Evolutionary conservation across 1,284 basidiomycete species (phyloP), one percentile per base, ranked within the genome.

Genomic region (Peniophora sp.): DNA sequence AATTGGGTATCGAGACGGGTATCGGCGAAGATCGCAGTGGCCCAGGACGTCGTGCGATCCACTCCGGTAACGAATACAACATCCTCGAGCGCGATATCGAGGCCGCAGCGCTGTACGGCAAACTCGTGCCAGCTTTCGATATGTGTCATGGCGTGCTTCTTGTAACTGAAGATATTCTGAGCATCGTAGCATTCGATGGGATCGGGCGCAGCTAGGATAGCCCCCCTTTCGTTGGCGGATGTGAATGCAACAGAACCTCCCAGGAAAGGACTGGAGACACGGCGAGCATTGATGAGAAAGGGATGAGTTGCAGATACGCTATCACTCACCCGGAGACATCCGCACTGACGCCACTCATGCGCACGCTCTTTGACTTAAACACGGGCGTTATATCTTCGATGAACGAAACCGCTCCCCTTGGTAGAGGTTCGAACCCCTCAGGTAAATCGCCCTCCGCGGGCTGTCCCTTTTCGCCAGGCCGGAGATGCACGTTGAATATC

Each of bases 81-180:
- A 16, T 53, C 51, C 19, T 53, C 53, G 49, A 54, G 51, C 3
- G 36, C 3, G 51, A 54, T 53, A 2, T 44, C 3, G 5, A 53
- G 38, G 1, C 43, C 47, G 3, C 36, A 24, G 2, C 35, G 45
- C 12, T 32, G 46, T 9, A 3, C 1, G 1, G 46, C 32, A 19
- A 48, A 52, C 3, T 35, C 52, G 17, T 51, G 47, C 50, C 52
- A 52, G 12, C 3, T 1, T 20, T 46, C 43, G 17, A 52, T 52
- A 20, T 52, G 50, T 36, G 22, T 52, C 11, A 52, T 8, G 10
- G 52, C 35, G 25, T 45, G 52, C 20, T 23, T n/a, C 0, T 43
- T 32, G n/a, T 52, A 53, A 23, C 19, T 43, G 10, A 16, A 24
- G 10, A 8, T 2, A 1, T 24, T 45, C n/a, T 38, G 3, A 6